Percentiles rank a stretch among this genome's conserved stretches.
phyloP scores from a whole-genome alignment of 2,329 filamentous ascomycete genomes.

The Arthrobotrys conoides region DNA sequence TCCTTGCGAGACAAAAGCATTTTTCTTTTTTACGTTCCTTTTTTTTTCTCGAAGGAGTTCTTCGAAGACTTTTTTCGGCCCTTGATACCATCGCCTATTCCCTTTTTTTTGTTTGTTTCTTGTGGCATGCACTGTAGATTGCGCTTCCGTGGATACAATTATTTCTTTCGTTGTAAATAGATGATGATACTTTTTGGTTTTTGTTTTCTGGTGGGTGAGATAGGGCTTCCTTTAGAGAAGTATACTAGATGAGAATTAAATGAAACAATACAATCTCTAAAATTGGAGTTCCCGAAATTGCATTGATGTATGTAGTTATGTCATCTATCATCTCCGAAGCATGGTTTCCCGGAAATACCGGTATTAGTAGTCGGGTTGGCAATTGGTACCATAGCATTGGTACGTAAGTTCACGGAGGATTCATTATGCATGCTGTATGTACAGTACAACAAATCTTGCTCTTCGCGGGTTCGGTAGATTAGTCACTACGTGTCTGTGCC shows the following conservation, averaged over 20 bases:
- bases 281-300: neutral
- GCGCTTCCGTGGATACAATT: neutral
- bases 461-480: too few species aligned
- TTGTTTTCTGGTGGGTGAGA: neutral
- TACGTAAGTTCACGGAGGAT: too few species aligned
- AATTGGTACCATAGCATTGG: too few species aligned
- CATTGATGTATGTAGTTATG: too few species aligned
- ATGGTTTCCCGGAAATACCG: too few species aligned
- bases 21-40: conserved; percentile 8
- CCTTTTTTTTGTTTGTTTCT: neutral
- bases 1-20: conserved; percentile 26
- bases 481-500: too few species aligned
- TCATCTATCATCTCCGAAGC: too few species aligned
- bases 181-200: neutral
- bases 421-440: too few species aligned
- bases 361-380: too few species aligned
- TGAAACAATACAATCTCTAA: neutral
- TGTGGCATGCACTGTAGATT: neutral
- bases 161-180: conserved; percentile 16
- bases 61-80: conserved; percentile 1
- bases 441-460: too few species aligned
- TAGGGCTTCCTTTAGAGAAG: neutral
- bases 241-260: neutral
- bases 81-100: conserved; percentile 28
- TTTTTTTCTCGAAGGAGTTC: neutral